phyloP scores from a whole-genome alignment of 176 grass and related monocot genomes.

The Cenchrus fungigraminus region DNA sequence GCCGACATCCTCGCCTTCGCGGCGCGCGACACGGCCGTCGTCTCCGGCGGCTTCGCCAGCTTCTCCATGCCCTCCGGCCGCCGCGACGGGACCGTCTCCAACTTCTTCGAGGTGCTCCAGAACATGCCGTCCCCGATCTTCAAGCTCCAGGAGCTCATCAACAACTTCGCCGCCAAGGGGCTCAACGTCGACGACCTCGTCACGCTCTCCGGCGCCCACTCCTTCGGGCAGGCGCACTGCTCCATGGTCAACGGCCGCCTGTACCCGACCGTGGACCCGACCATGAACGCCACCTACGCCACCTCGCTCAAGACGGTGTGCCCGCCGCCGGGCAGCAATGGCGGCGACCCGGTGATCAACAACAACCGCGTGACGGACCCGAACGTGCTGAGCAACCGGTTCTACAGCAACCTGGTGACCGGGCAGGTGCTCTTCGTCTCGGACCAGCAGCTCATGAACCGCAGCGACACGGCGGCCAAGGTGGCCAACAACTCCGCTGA shows the following conservation, averaged over 20 bases:
- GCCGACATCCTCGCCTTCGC: slow-evolving; percentile 66
- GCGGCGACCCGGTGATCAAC: not conserved
- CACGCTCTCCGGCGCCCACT: slow-evolving; percentile 36
- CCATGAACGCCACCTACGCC: slow-evolving; percentile 19
- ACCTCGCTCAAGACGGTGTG: not conserved
- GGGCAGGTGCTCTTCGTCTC: slow-evolving; percentile 53
- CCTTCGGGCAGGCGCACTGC: slow-evolving; percentile 28
- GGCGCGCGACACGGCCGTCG: slow-evolving; percentile 42
- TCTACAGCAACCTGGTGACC: slow-evolving; percentile 14
- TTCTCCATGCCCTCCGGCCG: slow-evolving; percentile 27
- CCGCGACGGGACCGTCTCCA: slow-evolving; percentile 3
- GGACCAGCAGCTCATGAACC: slow-evolving; percentile 40
- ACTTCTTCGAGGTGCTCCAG: slow-evolving; percentile 24
- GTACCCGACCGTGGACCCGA: slow-evolving; percentile 19
- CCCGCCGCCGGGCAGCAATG: not conserved
- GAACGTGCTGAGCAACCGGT: slow-evolving; percentile 19
- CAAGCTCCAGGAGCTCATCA: slow-evolving; percentile 2
- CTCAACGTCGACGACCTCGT: slow-evolving; percentile 26
- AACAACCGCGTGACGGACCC: slow-evolving; percentile 26
- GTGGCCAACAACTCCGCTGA: slow-evolving; percentile 24
- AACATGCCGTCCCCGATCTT: slow-evolving; percentile 10
- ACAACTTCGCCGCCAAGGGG: slow-evolving; percentile 27
- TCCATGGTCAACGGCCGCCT: slow-evolving; percentile 17
- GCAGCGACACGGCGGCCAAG: slow-evolving; percentile 23
- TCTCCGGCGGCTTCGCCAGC: slow-evolving; percentile 31